Evolutionary conservation across 2,329 filamentous ascomycete species (phyloP), one percentile per base, ranked within the genome.

Genomic region (Aspergillus vadensis): DNA sequence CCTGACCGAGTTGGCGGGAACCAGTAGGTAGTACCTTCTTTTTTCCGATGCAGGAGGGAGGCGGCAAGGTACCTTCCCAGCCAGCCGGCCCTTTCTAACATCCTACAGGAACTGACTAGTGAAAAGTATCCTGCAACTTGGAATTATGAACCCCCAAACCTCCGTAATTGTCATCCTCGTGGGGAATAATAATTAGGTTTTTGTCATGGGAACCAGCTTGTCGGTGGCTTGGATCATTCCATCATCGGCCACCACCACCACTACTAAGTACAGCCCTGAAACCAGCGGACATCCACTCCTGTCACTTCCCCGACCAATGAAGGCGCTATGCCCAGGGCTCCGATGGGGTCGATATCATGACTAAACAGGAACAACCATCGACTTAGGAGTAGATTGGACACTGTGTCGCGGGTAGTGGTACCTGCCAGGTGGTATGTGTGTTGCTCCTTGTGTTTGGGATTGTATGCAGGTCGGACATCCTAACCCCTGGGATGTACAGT

Each of bases 221-320:
- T 44, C 41, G 41, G 41, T 23, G 41, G 41, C 41, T 44, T n/a
- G 47, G 23, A 50, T 50, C 47, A 32, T 32, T 17, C 47, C 47
- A 32, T 17, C 27, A 50, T 50, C 47, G 47, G 19, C 47, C 27
- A 30, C 47, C 47, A 27, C 23, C 23, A 23, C 23, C 23, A 23
- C 23, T 23, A 23, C 23, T 23, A 23, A 5, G 23, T 23, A 23
- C 47, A 27, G n/a, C 47, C 47, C 47, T 50, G 47, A 50, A 50
- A 50, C 47, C 19, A 25, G 25, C 9, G 25, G 47, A 50, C 47
- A 50, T 19, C 47, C 47, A 50, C 47, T 50, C n/a, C 47, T 50
- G 47, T 50, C 47, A 50, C 25, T 50, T 50, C 15, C 47, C 23
- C 47, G 9, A n/a, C 47, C 47, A 50, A 50, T 50, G 25, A 30